A percentile compares a stretch with the other conserved stretches of the same genome.
Evolutionary conservation across 495 filamentous ascomycete genomes (phyloP).

Genomic region (Zalerion maritima): DNA sequence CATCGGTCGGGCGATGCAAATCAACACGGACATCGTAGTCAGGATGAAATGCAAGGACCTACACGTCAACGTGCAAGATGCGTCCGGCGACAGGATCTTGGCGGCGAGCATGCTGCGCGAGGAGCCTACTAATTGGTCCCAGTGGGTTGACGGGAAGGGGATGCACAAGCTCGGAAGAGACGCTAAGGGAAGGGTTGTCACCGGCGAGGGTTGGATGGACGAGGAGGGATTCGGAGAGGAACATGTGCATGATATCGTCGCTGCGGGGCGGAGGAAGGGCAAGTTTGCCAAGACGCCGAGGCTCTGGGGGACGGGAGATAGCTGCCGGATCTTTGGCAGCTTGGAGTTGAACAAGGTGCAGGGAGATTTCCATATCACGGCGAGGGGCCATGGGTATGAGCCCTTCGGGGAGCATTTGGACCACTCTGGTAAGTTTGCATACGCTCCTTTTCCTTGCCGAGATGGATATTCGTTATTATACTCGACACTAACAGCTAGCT

Average conservation of each 20-base stretch:
- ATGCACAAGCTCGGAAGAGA: slow-evolving; percentile 50
- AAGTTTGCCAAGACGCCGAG: slow-evolving; percentile 62
- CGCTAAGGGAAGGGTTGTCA: slow-evolving; percentile 27
- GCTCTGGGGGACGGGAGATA: slow-evolving; percentile 42
- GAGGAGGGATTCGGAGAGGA: slow-evolving; percentile 50
- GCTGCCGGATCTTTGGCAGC: slow-evolving; percentile 79
- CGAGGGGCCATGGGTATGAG: slow-evolving; percentile 82
- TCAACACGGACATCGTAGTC: slow-evolving; percentile 92
- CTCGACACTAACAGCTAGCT: not conserved
- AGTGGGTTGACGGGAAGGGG: slow-evolving; percentile 63
- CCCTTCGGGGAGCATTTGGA: slow-evolving; percentile 71
- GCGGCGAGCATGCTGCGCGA: slow-evolving; percentile 58
- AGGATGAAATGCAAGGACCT: slow-evolving; percentile 78
- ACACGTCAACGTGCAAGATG: slow-evolving; percentile 96
- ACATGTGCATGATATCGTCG: slow-evolving; percentile 59
- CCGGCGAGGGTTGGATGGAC: slow-evolving; percentile 40
- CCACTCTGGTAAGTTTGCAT: slow-evolving; percentile 47
- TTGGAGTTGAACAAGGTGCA: slow-evolving; percentile 91
- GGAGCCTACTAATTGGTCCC: slow-evolving; percentile 64
- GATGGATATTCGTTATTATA: slow-evolving; percentile 1
- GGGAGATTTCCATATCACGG: slow-evolving; percentile 97
- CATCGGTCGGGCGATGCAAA: slow-evolving; percentile 71
- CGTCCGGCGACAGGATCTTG: slow-evolving; percentile 76
- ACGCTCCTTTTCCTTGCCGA: not conserved
- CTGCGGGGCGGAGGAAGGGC: slow-evolving; percentile 36